phyloP scores from a whole-genome alignment of 495 filamentous ascomycete species.

The Podospora bellae-mahoneyi region DNA sequence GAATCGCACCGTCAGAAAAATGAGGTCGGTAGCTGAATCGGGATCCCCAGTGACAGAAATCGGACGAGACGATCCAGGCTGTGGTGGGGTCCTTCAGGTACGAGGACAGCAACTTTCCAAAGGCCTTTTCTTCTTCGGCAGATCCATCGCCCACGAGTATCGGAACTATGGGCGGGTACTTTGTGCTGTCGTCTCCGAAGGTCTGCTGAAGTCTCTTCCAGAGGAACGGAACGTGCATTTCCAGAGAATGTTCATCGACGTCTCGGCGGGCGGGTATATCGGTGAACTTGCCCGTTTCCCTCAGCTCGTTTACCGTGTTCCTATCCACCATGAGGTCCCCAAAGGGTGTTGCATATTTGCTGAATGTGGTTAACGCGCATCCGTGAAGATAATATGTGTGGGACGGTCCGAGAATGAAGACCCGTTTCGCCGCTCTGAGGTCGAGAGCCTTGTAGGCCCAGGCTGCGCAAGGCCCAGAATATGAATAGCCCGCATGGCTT shows the following conservation, averaged over 20 bases:
- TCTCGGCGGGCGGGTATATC: constrained; percentile 69
- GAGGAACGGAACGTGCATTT: constrained; percentile 95
- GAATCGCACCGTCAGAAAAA: constrained; percentile 23
- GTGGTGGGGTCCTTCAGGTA: constrained; percentile 75
- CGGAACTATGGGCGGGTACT: constrained; percentile 75
- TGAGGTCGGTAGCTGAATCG: constrained; percentile 71
- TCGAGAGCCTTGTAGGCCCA: constrained; percentile 94
- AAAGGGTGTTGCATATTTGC: constrained; percentile 78
- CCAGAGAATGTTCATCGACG: constrained; percentile 88
- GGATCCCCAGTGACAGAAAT: constrained; percentile 95
- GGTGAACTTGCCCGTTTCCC: constrained; percentile 62
- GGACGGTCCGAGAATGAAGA: constrained; percentile 93
- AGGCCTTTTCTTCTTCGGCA: constrained; percentile 60
- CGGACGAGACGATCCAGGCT: constrained; percentile 83
- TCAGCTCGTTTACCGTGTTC: constrained; percentile 60
- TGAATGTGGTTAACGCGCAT: constrained; percentile 72
- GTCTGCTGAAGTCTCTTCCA: constrained; percentile 72
- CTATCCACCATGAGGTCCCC: constrained; percentile 74
- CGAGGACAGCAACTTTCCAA: constrained; percentile 69
- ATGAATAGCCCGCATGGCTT: constrained; percentile 94
- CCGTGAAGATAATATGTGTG: constrained; percentile 79
- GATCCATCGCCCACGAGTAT: constrained; percentile 83
- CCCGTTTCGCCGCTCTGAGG: constrained; percentile 71
- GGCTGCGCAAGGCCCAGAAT: constrained; percentile 89
- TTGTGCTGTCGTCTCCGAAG: constrained; percentile 38